phyloP scores from a whole-genome alignment of 2,329 filamentous ascomycete species.

The Talaromyces sp. region DNA sequence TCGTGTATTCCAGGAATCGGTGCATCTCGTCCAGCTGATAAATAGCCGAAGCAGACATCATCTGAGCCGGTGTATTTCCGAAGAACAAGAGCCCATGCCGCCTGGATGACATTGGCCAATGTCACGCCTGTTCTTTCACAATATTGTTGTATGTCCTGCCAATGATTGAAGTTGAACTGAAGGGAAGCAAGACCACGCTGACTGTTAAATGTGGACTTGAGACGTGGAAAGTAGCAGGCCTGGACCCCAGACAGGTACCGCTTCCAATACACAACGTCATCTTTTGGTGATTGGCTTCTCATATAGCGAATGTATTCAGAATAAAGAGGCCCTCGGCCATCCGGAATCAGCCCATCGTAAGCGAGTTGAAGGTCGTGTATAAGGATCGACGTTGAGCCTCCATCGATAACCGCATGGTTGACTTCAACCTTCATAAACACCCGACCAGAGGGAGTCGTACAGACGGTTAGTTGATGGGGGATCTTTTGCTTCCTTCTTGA shows the following conservation, averaged over 20 bases:
- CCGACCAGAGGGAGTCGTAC: slow-evolving; percentile 28
- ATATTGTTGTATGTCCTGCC: slow-evolving; percentile 30
- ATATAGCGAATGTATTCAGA: slow-evolving; percentile 39
- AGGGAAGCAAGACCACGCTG: slow-evolving; percentile 26
- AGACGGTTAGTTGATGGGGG: slow-evolving; percentile 36
- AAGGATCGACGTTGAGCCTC: slow-evolving; percentile 15
- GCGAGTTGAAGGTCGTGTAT: slow-evolving; percentile 23
- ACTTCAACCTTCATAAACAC: slow-evolving; percentile 35
- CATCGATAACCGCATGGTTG: slow-evolving; percentile 18
- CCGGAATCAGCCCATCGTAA: slow-evolving; percentile 39
- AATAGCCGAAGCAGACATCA: slow-evolving; percentile 43
- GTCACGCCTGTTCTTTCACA: slow-evolving; percentile 32
- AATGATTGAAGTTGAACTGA: slow-evolving; percentile 31
- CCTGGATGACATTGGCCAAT: slow-evolving; percentile 37
- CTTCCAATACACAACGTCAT: slow-evolving; percentile 35
- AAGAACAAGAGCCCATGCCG: slow-evolving; percentile 41
- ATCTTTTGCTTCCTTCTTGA: slow-evolving; percentile 34
- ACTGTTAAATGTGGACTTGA: slow-evolving; percentile 13
- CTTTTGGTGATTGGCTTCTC: slow-evolving; percentile 24
- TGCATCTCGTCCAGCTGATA: slow-evolving; percentile 44
- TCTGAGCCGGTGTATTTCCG: slow-evolving; percentile 31
- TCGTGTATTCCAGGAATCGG: slow-evolving; percentile 46
- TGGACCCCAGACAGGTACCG: slow-evolving; percentile 32
- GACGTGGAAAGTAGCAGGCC: slow-evolving; percentile 30
- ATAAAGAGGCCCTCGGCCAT: slow-evolving; percentile 31